phyloP scores from a whole-genome alignment of 441 rosid species.

The Erodium texanum region DNA sequence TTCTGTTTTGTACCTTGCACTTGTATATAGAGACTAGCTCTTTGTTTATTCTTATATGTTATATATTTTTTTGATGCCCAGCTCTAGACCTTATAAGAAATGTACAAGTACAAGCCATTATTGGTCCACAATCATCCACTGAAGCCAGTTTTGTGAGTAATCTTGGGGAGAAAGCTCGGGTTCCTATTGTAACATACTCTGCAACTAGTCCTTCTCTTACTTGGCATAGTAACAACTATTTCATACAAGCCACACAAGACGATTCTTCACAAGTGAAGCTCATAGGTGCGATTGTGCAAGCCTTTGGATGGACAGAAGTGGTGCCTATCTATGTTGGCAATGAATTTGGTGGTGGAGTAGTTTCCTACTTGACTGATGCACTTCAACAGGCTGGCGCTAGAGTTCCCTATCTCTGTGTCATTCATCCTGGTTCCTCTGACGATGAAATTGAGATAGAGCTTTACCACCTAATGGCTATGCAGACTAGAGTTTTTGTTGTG shows the following conservation, averaged over 20 bases:
- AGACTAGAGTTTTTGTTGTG: slow-evolving; percentile 49
- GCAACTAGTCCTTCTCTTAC: slow-evolving; percentile 46
- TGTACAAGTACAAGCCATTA: slow-evolving; percentile 46
- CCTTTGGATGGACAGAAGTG: slow-evolving; percentile 49
- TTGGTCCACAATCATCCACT: slow-evolving; percentile 43
- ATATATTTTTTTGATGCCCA: slow-evolving; percentile 14
- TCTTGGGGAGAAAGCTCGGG: slow-evolving; percentile 37
- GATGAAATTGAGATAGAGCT: slow-evolving; percentile 38
- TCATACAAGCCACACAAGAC: slow-evolving; percentile 33
- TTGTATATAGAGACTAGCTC: not conserved
- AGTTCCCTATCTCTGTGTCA: slow-evolving; percentile 34
- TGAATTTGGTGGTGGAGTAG: slow-evolving; percentile 35
- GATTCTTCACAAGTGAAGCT: slow-evolving; percentile 40
- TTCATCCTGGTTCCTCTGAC: slow-evolving; percentile 30
- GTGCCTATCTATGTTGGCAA: slow-evolving; percentile 41
- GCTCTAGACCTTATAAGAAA: slow-evolving; percentile 51
- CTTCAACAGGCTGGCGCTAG: slow-evolving; percentile 29
- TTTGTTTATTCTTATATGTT: not conserved
- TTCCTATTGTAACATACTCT: slow-evolving; percentile 56
- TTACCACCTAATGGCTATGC: slow-evolving; percentile 40
- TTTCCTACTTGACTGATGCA: slow-evolving; percentile 40
- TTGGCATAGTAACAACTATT: slow-evolving; percentile 34
- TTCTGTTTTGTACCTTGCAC: not conserved
- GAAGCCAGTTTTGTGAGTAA: slow-evolving; percentile 40
- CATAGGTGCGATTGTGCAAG: slow-evolving; percentile 34